A percentile compares a stretch with the other conserved stretches of the same genome.
These are phyloP conservation scores for Daldinia bambusicola DNA, from an alignment of 495 filamentous ascomycete genomes.

Conservation along the genomic window DNA sequence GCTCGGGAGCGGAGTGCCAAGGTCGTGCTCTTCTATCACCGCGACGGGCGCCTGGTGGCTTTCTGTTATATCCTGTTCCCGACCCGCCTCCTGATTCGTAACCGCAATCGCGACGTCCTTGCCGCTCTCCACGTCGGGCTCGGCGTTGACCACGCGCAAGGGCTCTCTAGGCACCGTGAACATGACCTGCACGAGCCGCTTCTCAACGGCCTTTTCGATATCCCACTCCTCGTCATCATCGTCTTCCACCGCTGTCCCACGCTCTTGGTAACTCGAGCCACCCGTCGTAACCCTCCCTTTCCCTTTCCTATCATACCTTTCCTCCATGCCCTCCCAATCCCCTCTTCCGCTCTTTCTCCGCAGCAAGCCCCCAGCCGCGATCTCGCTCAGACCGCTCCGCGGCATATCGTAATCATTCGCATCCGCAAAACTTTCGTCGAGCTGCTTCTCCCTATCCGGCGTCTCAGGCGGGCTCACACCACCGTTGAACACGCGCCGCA, in stretches of 20 bases:
- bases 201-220: conserved; percentile 82
- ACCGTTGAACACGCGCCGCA: conserved; percentile 56
- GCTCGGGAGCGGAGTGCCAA: conserved; percentile 24
- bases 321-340: conserved; percentile 52
- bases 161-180: conserved; percentile 90
- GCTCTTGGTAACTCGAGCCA: conserved; percentile 12
- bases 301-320: conserved; percentile 18
- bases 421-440: conserved; percentile 42
- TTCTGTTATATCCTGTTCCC: conserved; percentile 12
- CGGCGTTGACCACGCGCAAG: conserved; percentile 85
- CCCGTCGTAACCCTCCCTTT: conserved; percentile 20
- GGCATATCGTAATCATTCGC: conserved; percentile 48
- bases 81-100: conserved; percentile 43
- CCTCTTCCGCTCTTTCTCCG: conserved; percentile 56
- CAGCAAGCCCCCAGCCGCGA: conserved; percentile 48
- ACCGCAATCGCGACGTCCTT: conserved; percentile 36
- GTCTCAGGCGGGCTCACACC: conserved; percentile 26
- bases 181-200: conserved; percentile 87
- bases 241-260: conserved; percentile 6
- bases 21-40: conserved; percentile 16
- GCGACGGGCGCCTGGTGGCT: neutral
- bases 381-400: conserved; percentile 44
- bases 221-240: conserved; percentile 84
- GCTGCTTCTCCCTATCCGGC: conserved; percentile 37
- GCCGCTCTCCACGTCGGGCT: conserved; percentile 60